Conservation (phyloP, 768 basidiomycete genomes). For the Russula emetica region DNA sequence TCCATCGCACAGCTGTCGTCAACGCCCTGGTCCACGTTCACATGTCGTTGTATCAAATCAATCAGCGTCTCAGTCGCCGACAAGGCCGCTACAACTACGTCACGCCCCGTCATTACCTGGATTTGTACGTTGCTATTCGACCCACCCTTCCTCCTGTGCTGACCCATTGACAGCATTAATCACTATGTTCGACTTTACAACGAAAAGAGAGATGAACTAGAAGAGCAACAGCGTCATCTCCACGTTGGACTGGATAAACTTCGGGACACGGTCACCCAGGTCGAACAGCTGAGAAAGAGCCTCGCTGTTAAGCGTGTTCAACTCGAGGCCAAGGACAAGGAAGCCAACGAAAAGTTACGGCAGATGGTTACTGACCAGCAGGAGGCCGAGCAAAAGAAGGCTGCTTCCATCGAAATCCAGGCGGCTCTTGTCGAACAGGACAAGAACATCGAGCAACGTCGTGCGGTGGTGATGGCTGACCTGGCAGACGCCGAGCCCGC, state of each 20-base stretch:
- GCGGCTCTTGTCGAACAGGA: constrained; percentile 91
- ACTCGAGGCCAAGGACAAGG: constrained; percentile 86
- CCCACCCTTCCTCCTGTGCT: constrained; percentile 10
- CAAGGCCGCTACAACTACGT: constrained; percentile 97
- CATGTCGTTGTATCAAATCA: constrained; percentile 82
- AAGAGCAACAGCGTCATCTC: constrained; percentile 97
- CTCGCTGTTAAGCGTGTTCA: constrained; percentile 91
- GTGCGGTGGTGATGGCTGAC: constrained; percentile 86
- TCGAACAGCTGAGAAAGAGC: constrained; percentile 93
- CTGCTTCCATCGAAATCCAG: constrained; percentile 93
- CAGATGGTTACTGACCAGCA: constrained; percentile 99
- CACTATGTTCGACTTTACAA: constrained; percentile 94
- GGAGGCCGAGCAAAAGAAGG: constrained; percentile 97
- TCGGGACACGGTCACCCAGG: constrained; percentile 91
- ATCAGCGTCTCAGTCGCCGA: constrained; percentile 79
- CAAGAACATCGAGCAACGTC: constrained; percentile 80
- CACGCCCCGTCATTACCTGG: constrained; percentile 95
- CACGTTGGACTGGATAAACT: constrained; percentile 98
- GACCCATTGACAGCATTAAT: constrained; percentile 63
- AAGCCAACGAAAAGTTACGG: constrained; percentile 95
- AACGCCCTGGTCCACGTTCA: constrained; percentile 94
- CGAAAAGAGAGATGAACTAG: constrained; percentile 95
- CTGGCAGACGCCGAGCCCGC: constrained; percentile 98
- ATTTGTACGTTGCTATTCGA: constrained; percentile 68
- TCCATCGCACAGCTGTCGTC: constrained; percentile 86